Evolutionary conservation across 768 basidiomycete genomes (phyloP), one percentile per base, ranked within the genome.

Genomic region (Russula vinacea): DNA sequence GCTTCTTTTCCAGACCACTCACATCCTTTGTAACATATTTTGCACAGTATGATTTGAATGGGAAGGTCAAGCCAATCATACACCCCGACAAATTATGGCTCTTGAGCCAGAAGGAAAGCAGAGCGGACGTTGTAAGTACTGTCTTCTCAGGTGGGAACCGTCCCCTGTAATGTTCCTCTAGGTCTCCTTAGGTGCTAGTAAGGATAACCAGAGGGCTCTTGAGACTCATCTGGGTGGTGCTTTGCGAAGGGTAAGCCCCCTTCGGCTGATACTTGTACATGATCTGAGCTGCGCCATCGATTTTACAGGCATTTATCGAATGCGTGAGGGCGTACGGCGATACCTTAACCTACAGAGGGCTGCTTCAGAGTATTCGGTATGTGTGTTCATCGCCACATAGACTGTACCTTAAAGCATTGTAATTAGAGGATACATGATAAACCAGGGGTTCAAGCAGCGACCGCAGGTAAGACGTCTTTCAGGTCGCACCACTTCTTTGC

Each of bases 301-400:
- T 45, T n/a, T 26, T 33, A 19, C 42, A 63, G 62, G 56, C 56
- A 0, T 63, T 63, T 35, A 52, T 63, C 8, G 10, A 63, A 13
- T 44, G 32, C 19, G 50, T 63, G 62, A 40, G 1, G 0, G 13
- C 0, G 24, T 40, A 1, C 14, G 4, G 19, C 39, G 32, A 40
- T 32, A 3, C 22, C 5, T n/a, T 47, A 3, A 49, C 37, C 5
- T 50, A 33, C 47, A 11, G 1, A 1, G 14, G 22, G 1, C 35
- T 50, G 24, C 39, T 56, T 39, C 6, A 7, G 5, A 32, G 3
- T 9, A 13, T 62, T 6, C 19, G 26, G 61, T 62, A 40, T 40
- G 47, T 62, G n/a, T n/a, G 26, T 33, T 32, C 13, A 17, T 11
- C 7, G 22, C 5, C 11, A 9, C 26, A 26, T 2, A 26, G 6